These are phyloP conservation scores for Saccharum hybrid DNA, from an alignment of 202 grass and related monocot species.

Conservation along the genomic window DNA sequence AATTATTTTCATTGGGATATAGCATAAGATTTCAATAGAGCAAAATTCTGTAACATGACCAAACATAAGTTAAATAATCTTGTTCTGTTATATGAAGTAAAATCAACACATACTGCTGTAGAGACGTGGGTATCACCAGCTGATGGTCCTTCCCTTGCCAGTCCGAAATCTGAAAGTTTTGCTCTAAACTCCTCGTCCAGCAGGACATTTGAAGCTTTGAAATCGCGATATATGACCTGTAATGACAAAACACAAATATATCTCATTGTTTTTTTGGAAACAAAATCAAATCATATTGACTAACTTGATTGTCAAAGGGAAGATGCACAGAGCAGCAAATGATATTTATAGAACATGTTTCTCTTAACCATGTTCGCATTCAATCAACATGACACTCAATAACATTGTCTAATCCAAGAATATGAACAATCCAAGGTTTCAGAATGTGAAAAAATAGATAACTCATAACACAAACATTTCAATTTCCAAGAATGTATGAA, in stretches of 20 bases:
- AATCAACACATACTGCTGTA: conserved; percentile 57
- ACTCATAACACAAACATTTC: conserved; percentile 1
- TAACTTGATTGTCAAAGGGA: not conserved
- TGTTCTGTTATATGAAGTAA: conserved; percentile 2
- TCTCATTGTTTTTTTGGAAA: not conserved
- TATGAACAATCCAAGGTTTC: not conserved
- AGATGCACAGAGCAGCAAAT: not conserved
- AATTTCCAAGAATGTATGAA: conserved; percentile 7
- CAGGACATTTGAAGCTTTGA: conserved; percentile 77
- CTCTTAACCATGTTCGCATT: not conserved
- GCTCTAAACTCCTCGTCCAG: conserved; percentile 67
- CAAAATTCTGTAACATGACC: not conserved
- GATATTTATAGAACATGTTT: not conserved
- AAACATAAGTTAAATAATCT: conserved; percentile 1
- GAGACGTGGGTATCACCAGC: conserved; percentile 63
- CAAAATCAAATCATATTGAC: conserved; percentile 13
- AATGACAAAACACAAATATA: not conserved
- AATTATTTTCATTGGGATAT: conserved; percentile 15
- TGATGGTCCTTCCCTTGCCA: conserved; percentile 74
- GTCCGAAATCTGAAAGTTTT: conserved; percentile 73
- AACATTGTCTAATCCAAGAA: conserved; percentile 1
- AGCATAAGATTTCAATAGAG: not conserved
- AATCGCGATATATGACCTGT: conserved; percentile 77
- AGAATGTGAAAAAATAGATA: conserved; percentile 27
- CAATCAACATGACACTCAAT: not conserved